These are phyloP conservation scores for Acanthamoeba healyi DNA, from an alignment of 208 protist species.

Conservation along the genomic window DNA sequence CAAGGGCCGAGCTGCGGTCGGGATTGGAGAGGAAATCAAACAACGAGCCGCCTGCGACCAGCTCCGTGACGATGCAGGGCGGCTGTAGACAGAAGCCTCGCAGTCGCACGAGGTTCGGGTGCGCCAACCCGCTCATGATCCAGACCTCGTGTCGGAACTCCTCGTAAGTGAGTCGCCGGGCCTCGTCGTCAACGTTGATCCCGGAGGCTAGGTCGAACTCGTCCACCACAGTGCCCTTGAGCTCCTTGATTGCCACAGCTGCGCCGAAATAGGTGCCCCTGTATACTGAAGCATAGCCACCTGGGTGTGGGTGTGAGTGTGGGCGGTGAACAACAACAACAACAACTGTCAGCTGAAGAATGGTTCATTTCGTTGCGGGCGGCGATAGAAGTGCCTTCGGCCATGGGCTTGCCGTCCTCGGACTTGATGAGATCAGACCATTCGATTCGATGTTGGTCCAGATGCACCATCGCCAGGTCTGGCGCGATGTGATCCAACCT, in stretches of 20 bases:
- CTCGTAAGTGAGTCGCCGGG: not conserved
- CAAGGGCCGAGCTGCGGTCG: not conserved
- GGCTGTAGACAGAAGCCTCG: constrained; percentile 12
- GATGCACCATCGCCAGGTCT: constrained; percentile 45
- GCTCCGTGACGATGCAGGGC: constrained; percentile 59
- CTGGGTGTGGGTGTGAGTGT: too few relatives aligned
- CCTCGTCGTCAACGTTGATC: not conserved
- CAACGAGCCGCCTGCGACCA: not conserved
- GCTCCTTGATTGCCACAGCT: constrained; percentile 45
- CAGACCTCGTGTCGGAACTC: constrained; percentile 72
- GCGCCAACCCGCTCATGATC: constrained; percentile 48
- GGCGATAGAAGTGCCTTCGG: not conserved
- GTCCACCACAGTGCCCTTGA: not conserved
- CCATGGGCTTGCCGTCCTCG: not conserved
- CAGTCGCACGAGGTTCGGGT: constrained; percentile 10
- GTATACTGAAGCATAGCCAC: constrained; percentile 27
- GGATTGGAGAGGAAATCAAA: constrained; percentile 2
- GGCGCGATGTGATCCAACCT: constrained; percentile 1
- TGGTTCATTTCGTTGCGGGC: too few relatives aligned
- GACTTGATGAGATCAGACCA: not conserved
- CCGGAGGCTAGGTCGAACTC: not conserved
- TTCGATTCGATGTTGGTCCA: constrained; percentile 3
- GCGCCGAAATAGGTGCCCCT: not conserved
- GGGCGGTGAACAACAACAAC: too few relatives aligned
- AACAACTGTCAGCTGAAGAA: too few relatives aligned